Base-by-base conservation (phyloP, 768 basidiomycete genomes). In the Psilocybe sp. region DNA sequence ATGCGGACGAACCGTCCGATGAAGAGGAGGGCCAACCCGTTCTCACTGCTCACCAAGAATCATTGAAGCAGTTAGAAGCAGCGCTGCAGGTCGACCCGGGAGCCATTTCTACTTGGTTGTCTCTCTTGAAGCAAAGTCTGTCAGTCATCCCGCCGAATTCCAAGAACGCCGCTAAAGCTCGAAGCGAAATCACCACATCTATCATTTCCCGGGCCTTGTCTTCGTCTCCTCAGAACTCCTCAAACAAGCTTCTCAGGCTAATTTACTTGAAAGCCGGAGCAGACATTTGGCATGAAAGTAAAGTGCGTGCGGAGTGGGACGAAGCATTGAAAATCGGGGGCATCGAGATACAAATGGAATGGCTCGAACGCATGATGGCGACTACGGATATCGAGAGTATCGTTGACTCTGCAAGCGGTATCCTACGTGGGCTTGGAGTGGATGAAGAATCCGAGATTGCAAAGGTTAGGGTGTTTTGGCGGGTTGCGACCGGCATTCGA, bases 301-400 rank as follows among this genome's bases (percentile, higher is more conserved):
- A 81, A 64, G 58, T 85, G 14, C 47, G 60, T 18, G 69, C 70
- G 3, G 87, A 90, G 57, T 93, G 91, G 91, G 71, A 75, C 15
- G 52, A 58, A 15, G 81, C 85, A 2, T 63, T 90, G 54, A 70
- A 67, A 35, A 57, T 78, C 4, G 75, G 79, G 23, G 78, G 75
- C 33, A 64, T 75, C 20, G 79, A 82, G 34, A 72, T 92, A 19
- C 87, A 83, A 79, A 77, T 91, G 69, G 85, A 85, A 55, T 92
- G 89, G 88, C 60, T 92, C 2, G 85, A 87, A 54, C 91, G 87
- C 87, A 75, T 77, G 50, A 79, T 88, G 34, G 69, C 69, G 13
- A 67, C 54, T 36, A 65, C 68, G 36, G 80, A 81, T 2, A 61
- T 89, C 23, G 74, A 81, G 35, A 76, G 73, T 5, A 59, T 87